Percentiles rank a stretch among this genome's conserved stretches.
phyloP scores from a whole-genome alignment of 495 filamentous ascomycete genomes.

The Melanomma pulvis-pyrius region DNA sequence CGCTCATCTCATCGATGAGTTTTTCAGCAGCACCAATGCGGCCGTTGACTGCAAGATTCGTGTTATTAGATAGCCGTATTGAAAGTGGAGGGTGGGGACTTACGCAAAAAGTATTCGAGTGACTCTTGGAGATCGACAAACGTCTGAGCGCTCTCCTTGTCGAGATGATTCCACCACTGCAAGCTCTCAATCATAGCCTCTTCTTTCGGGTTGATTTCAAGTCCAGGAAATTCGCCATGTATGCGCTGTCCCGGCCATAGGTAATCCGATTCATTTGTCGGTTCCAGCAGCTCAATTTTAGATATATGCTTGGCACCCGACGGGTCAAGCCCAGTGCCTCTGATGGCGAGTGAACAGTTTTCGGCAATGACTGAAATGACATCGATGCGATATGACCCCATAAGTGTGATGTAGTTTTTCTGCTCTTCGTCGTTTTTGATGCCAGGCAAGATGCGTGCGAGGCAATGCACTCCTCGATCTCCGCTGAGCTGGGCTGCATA shows the following conservation, averaged over 20 bases:
- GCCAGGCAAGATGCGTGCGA: constrained; percentile 61
- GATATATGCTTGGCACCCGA: constrained; percentile 2
- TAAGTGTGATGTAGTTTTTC: constrained; percentile 53
- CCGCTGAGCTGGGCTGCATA: constrained; percentile 78
- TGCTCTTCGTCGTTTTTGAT: constrained; percentile 55
- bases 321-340: constrained; percentile 10
- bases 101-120: constrained; percentile 75
- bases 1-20: constrained; percentile 55
- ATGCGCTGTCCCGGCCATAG: constrained; percentile 43
- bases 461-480: constrained; percentile 50
- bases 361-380: constrained; percentile 55
- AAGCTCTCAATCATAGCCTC: constrained; percentile 74
- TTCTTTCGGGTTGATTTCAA: constrained; percentile 52
- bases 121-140: constrained; percentile 67
- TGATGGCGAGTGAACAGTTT: constrained; percentile 29
- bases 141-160: constrained; percentile 70
- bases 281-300: constrained; percentile 23
- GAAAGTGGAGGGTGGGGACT: constrained; percentile 41
- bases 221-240: constrained; percentile 25
- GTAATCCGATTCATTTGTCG: constrained; percentile 8
- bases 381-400: constrained; percentile 58
- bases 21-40: constrained; percentile 66
- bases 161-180: constrained; percentile 80
- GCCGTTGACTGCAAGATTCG: constrained; percentile 18
- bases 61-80: constrained; percentile 1